Evolutionary conservation across 23 red algal species (phyloP), one percentile per base, ranked within the genome.

Genomic region (Gracilaria gracilis): DNA sequence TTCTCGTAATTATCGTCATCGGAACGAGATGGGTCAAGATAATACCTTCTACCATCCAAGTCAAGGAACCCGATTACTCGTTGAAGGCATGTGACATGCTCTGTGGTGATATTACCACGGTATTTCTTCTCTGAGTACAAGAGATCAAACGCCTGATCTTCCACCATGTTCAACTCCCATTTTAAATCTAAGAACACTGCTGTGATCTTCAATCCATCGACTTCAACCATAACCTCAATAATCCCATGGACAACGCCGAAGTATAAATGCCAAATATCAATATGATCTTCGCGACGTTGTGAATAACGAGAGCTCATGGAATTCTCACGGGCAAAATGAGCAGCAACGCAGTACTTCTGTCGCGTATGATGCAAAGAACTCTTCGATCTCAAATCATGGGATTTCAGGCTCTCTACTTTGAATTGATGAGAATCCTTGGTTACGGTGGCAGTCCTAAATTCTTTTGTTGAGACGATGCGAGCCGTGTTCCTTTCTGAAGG

Each of bases 1-100:
- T n/a, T n/a, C n/a, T n/a, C n/a, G n/a, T n/a, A n/a, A n/a, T n/a
- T n/a, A n/a, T n/a, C n/a, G n/a, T n/a, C n/a, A n/a, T n/a, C n/a
- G n/a, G n/a, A n/a, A n/a, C n/a, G n/a, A n/a, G n/a, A n/a, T n/a
- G 48, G 76, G 27, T 80, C 76, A 4, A 80, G 7, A n/a, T 58
- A 80, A 32, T 57, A 80, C 9, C 48, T 19, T 27, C 76, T 35
- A 19, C 76, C 76, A 17, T 58, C n/a, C 17, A 58, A 17, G 32
- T 80, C 73, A 3, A 78, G 54, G 19, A 80, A 80, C 4, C 76
- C 76, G 5, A 80, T 58, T 16, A 80, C 49, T 28, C 76, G 12
- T 27, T 80, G 47, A 55, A 80, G 38, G 39, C 48, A 80, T 4
- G 14, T 35, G 42, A 34, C 27, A 28, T 32, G 76, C 23, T 80